These are phyloP conservation scores for Nothophaeocryptopus gaeumannii DNA, from an alignment of 2,329 filamentous ascomycete genomes.

Conservation along the genomic window DNA sequence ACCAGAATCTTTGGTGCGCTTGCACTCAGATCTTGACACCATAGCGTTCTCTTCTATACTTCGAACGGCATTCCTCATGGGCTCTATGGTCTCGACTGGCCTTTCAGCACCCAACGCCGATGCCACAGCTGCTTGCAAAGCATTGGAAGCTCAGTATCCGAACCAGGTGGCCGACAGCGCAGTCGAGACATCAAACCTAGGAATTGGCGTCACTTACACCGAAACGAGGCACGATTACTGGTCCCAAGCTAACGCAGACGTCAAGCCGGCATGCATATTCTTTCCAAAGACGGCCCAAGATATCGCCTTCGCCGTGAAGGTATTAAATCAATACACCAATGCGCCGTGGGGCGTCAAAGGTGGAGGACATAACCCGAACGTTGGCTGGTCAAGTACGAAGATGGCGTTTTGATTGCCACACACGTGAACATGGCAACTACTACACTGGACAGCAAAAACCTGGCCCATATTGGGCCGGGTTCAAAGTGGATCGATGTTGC, in stretches of 20 bases:
- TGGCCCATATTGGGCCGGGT: conserved; percentile 31
- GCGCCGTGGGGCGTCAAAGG: conserved; percentile 56
- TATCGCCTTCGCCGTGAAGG: conserved; percentile 52
- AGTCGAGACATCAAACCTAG: conserved; percentile 11
- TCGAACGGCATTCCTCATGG: not conserved
- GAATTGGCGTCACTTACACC: conserved; percentile 16
- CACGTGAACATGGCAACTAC: conserved; percentile 41
- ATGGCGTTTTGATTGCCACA: conserved; percentile 46
- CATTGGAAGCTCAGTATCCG: conserved; percentile 12
- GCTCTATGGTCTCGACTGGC: conserved; percentile 1
- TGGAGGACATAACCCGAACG: conserved; percentile 50
- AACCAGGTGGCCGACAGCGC: conserved; percentile 17
- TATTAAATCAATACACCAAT: conserved; percentile 47
- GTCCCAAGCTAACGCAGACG: conserved; percentile 21
- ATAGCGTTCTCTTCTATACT: conserved; percentile 1
- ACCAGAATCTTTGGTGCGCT: too few species aligned
- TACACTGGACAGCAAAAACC: conserved; percentile 31
- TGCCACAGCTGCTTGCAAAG: conserved; percentile 10
- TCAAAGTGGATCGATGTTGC: conserved; percentile 26
- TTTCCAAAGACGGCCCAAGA: conserved; percentile 50
- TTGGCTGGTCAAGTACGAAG: conserved; percentile 47
- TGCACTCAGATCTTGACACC: not conserved
- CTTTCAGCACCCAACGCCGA: conserved; percentile 10
- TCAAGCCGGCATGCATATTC: conserved; percentile 30
- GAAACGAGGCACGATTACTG: conserved; percentile 18